Conservation (phyloP, 352 stramenopile species). For the Phytopythium sindhum region DNA sequence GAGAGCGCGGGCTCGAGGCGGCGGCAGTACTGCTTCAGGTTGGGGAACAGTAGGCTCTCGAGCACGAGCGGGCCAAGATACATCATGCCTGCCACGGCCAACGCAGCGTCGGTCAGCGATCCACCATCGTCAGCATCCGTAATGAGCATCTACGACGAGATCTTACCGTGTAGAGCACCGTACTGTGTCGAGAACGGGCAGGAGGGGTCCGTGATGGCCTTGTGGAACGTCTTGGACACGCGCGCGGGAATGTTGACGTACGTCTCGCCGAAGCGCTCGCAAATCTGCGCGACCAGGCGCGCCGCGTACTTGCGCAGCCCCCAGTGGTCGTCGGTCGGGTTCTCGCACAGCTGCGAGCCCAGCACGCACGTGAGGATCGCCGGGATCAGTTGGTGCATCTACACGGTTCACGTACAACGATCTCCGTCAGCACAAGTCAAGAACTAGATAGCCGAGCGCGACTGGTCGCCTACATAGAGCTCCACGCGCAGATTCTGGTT, state of each 20-base stretch:
- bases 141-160: too few relatives aligned
- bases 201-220: slow-evolving; percentile 73
- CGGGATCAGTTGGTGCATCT: slow-evolving; percentile 93
- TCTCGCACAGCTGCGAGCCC: slow-evolving; percentile 86
- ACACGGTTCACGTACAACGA: background rate
- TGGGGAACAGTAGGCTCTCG: slow-evolving; percentile 90
- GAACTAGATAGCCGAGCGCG: background rate
- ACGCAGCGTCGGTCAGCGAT: background rate
- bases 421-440: background rate
- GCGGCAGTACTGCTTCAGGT: slow-evolving; percentile 85
- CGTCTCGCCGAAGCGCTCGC: slow-evolving; percentile 81
- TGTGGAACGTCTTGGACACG: slow-evolving; percentile 90
- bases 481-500: slow-evolving; percentile 93
- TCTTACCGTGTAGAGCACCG: slow-evolving; percentile 87
- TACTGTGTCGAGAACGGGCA: slow-evolving; percentile 89
- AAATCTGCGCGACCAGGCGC: slow-evolving; percentile 81
- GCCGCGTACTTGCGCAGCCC: slow-evolving; percentile 84
- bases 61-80: slow-evolving; percentile 91
- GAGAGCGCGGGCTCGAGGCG: slow-evolving; percentile 78
- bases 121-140: too few relatives aligned
- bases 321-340: slow-evolving; percentile 88
- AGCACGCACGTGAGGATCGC: slow-evolving; percentile 92
- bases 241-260: slow-evolving; percentile 91
- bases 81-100: slow-evolving; percentile 52
- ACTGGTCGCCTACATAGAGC: slow-evolving; percentile 71